phyloP scores from a whole-genome alignment of 441 rosid genomes.

The Populus hybrid region DNA sequence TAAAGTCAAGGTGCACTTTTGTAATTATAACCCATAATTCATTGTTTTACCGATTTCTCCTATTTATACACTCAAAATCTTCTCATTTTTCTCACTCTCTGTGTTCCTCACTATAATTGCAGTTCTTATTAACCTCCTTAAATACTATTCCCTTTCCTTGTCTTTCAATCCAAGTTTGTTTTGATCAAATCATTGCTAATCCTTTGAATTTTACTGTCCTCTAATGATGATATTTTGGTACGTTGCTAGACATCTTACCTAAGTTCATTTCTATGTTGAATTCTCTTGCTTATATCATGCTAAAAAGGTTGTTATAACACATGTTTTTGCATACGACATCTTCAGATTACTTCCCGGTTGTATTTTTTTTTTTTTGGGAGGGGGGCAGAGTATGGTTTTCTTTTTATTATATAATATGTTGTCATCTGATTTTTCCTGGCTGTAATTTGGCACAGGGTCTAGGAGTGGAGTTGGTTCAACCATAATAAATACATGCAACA shows the following conservation, averaged over 20 bases:
- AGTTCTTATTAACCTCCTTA: neutral
- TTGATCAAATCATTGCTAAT: neutral
- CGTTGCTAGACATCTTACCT: slow-evolving; percentile 23
- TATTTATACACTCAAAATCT: slow-evolving; percentile 45
- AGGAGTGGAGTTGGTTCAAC: neutral
- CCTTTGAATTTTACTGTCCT: slow-evolving; percentile 12
- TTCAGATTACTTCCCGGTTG: neutral
- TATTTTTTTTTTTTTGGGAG: neutral
- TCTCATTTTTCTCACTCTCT: slow-evolving; percentile 18
- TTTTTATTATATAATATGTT: neutral
- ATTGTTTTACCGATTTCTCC: slow-evolving; percentile 26
- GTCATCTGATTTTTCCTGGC: neutral
- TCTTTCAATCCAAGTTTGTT: slow-evolving; percentile 13
- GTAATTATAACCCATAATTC: slow-evolving; percentile 32
- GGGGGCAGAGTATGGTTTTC: neutral
- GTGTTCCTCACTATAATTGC: neutral
- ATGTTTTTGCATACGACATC: neutral
- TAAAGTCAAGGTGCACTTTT: slow-evolving; percentile 42
- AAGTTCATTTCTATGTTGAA: neutral
- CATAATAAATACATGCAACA: slow-evolving; percentile 1
- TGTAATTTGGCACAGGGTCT: neutral
- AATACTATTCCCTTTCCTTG: neutral
- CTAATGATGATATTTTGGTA: slow-evolving; percentile 34
- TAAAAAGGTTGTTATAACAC: neutral
- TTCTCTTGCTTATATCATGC: neutral